Evolutionary conservation across 1,284 basidiomycete species (phyloP), one percentile per base, ranked within the genome.

Genomic region (Microbotryum lychnidis-dioicae): DNA sequence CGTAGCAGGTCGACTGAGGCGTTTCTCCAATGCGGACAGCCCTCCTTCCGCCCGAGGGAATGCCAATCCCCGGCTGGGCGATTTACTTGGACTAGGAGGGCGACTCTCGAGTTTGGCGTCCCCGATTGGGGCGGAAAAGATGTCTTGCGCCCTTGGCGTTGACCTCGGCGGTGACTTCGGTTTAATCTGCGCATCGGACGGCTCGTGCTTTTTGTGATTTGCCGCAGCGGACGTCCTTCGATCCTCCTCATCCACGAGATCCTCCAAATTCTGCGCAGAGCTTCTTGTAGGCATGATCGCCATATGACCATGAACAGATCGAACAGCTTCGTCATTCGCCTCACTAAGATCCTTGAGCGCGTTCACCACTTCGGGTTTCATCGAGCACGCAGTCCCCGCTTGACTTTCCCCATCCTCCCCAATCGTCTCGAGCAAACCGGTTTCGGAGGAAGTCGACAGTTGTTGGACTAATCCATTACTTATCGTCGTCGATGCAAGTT

Each of bases 401-500:
- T 71, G 70, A 23, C 63, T 66, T 58, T 73, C 73, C 4, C 73
- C 72, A 46, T 70, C 68, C 52, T 73, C 73, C 29, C 73, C 73
- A 14, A 73, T 73, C 6, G 73, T 73, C 48, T 71, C 72, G 46
- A 73, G 64, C 18, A 59, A 27, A 9, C 20, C 46, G 7, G 56
- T 37, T 42, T 51, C 50, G 46, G n/a, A 21, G 20, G 48, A 21
- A 14, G 48, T 53, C 14, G 23, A 23, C 12, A 50, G 6, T 14
- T 50, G 20, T 2, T 50, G 6, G 25, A 53, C 51, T 6, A n/a
- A 16, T 23, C 14, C 25, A 31, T 14, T 31, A n/a, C 25, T n/a
- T 53, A 46, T 31, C 48, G 27, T 29, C 7, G 25, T 27, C 10
- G 63, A 54, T 20, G 27, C 10, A 18, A 42, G 12, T 42, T 18